Conservation (phyloP, 1,139 yeast genomes). For the Citeromyces siamensis region DNA sequence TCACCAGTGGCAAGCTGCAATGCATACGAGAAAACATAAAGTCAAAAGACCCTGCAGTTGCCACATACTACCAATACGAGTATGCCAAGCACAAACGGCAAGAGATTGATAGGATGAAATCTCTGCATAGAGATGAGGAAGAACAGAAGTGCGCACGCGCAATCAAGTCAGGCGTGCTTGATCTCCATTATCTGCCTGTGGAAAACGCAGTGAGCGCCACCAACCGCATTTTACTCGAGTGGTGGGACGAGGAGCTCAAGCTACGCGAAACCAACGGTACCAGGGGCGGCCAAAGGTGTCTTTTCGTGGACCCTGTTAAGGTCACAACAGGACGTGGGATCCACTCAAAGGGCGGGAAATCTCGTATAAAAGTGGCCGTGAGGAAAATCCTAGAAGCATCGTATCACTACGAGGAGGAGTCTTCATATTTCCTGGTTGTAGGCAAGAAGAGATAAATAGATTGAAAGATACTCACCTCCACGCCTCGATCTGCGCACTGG, state of each 20-base stretch:
- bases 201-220: conserved; percentile 28
- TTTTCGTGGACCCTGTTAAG: conserved; percentile 22
- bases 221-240: conserved; percentile 21
- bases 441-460: no score
- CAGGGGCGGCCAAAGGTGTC: conserved; percentile 20
- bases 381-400: conserved; percentile 19
- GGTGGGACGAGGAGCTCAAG: conserved; percentile 44
- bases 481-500: background rate
- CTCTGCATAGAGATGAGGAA: conserved; percentile 5
- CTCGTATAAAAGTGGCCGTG: conserved; percentile 30
- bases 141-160: conserved; percentile 4
- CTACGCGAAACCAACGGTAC: conserved; percentile 28
- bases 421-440: background rate
- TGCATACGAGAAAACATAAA: background rate
- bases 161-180: conserved; percentile 20
- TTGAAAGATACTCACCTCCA: no score
- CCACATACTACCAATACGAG: conserved; percentile 1
- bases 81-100: background rate
- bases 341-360: conserved; percentile 41
- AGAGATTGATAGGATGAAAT: background rate
- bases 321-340: conserved; percentile 53
- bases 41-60: background rate
- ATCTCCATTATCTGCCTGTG: conserved; percentile 38
- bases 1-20: background rate
- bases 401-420: conserved; percentile 2